Conservation (phyloP, 352 stramenopile genomes). For the Globisporangium okanoganense region DNA sequence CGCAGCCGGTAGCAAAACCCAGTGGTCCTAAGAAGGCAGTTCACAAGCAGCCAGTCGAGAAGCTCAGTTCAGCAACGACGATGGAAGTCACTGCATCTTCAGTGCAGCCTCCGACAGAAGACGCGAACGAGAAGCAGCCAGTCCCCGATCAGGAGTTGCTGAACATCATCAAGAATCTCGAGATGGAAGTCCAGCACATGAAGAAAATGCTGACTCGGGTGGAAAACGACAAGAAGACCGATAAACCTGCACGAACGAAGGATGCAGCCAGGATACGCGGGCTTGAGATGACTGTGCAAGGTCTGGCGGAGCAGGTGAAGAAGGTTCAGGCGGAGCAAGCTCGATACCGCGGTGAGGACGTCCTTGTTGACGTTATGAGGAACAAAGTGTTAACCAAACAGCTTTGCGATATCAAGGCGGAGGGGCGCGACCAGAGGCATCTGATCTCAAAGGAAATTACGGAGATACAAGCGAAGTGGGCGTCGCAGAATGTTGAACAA, state of each 20-base stretch:
- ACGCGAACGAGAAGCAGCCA: neutral
- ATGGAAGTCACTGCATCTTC: too few relatives aligned
- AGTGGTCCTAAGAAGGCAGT: neutral
- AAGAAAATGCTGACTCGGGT: neutral
- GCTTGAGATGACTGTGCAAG: neutral
- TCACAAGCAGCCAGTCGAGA: neutral
- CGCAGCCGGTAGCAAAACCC: neutral
- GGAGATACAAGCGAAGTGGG: neutral
- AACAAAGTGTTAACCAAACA: neutral
- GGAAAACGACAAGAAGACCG: neutral
- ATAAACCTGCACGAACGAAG: neutral
- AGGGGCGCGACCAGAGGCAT: neutral
- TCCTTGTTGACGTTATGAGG: neutral
- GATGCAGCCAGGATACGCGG: neutral
- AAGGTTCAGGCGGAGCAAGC: neutral
- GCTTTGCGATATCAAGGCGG: too few relatives aligned
- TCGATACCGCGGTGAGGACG: neutral
- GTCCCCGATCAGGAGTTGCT: neutral
- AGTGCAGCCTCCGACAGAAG: too few relatives aligned
- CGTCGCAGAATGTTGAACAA: neutral
- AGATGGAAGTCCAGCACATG: constrained; percentile 3
- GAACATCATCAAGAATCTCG: neutral
- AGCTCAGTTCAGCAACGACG: too few relatives aligned
- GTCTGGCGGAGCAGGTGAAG: constrained; percentile 1
- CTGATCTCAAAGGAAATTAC: neutral